Base-by-base conservation (phyloP, 2,329 filamentous ascomycete genomes). In the Sporothrix variecibatus region DNA sequence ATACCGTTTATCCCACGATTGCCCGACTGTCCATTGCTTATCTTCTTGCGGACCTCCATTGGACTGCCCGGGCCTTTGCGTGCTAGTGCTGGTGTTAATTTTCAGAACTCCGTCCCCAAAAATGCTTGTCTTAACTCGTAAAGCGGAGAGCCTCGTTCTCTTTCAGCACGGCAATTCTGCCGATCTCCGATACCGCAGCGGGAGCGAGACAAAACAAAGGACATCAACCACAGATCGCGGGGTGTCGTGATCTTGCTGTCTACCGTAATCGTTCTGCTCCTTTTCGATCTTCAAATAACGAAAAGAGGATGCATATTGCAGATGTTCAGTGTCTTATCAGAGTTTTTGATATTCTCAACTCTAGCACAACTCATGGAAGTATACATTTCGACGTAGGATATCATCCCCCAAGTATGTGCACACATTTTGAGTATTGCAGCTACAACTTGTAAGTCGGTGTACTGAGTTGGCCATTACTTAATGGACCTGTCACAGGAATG, bases 151-250 rank as follows among this genome's bases (percentile, higher is more conserved):
- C n/a, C 62, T 46, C 34, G n/a, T n/a, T n/a, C 62, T 46, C 40
- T 26, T 28, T 3, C 9, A 65, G 11, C 9, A 46, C 38, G 62
- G 62, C 34, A 34, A 65, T 23, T 28, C 38, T 26, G 62, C 62
- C 38, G 62, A 67, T 28, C 62, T 67, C 62, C 62, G 62, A 46
- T 67, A 67, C 38, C 62, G 62, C 62, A 17, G 62, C 12, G 11
- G 34, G 34, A 8, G 4, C 7, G 17, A 28, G 40, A 46, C 23
- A 28, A 17, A 31, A 43, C 38, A 46, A 43, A 43, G 23, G 12
- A 28, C 62, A 8, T 40, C 62, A 46, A 28, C n/a, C 11, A 46
- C n/a, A 43, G n/a, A 46, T 20, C n/a, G 5, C 11, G 9, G 38
- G 38, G 38, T 67, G 62, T 28, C 38, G 38, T 67, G 23, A 67